A percentile compares a stretch with the other conserved stretches of the same genome.
Conservation (phyloP, 805 yeast genomes). For the Candida nemodendra region DNA sequence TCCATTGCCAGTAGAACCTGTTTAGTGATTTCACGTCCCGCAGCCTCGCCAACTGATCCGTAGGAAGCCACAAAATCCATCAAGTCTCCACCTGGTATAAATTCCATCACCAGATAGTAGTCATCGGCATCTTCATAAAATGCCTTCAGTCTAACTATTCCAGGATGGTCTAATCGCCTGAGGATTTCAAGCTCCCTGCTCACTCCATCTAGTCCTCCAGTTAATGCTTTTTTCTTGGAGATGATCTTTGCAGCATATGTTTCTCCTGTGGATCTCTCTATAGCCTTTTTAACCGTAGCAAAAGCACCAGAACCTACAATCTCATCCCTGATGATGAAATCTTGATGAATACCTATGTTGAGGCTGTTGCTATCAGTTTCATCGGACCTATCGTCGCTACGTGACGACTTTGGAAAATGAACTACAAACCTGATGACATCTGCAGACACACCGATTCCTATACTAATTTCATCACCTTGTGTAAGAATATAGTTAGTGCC, state of each 20-base stretch:
- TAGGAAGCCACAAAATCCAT: conserved; percentile 96
- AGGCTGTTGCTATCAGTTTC: conserved; percentile 18
- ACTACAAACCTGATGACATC: conserved; percentile 60
- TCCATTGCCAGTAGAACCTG: conserved; percentile 82
- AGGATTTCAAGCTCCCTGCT: conserved; percentile 83
- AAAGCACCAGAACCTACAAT: conserved; percentile 98
- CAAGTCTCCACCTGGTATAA: conserved; percentile 92
- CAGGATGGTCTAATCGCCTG: conserved; percentile 74
- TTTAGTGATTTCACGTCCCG: conserved; percentile 79
- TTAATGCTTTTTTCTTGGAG: conserved; percentile 70
- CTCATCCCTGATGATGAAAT: conserved; percentile 78
- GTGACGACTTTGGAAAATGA: conserved; percentile 39
- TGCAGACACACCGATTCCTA: conserved; percentile 79
- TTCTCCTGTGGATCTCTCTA: conserved; percentile 80
- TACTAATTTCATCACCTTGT: conserved; percentile 91
- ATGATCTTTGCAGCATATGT: conserved; percentile 91
- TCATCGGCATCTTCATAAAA: conserved; percentile 80
- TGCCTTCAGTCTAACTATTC: conserved; percentile 79
- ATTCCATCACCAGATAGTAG: conserved; percentile 92
- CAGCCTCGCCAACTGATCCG: conserved; percentile 89
- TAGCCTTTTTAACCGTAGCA: conserved; percentile 91
- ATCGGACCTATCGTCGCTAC: conserved; percentile 24
- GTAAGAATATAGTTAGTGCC: conserved; percentile 76
- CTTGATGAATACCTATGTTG: conserved; percentile 30
- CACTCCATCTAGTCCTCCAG: conserved; percentile 78